Percentiles rank a stretch among this genome's conserved stretches.
phyloP scores from a whole-genome alignment of 2,329 filamentous ascomycete genomes.

The Neonectria neomacrospora region DNA sequence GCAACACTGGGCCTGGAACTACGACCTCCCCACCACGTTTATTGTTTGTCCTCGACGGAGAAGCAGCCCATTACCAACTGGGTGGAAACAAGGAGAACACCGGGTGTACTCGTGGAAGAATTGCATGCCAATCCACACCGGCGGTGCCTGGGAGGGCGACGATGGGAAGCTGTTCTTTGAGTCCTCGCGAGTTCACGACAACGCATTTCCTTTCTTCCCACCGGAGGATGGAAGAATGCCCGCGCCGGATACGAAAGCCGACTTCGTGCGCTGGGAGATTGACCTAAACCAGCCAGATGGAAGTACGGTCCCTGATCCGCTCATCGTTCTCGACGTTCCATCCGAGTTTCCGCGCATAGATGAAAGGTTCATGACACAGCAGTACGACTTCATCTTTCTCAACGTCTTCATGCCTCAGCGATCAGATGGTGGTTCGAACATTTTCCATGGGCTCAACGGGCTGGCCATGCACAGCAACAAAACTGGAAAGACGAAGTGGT shows the following conservation, averaged over 20 bases:
- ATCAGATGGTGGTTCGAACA: slow-evolving; percentile 2
- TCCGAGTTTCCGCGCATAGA: slow-evolving; percentile 24
- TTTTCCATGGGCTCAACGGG: slow-evolving; percentile 23
- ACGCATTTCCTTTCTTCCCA: slow-evolving; percentile 29
- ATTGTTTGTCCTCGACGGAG: slow-evolving; percentile 15
- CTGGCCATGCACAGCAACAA: slow-evolving; percentile 18
- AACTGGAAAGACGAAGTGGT: slow-evolving; percentile 18
- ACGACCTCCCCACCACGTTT: slow-evolving; percentile 14
- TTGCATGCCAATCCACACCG: slow-evolving; percentile 29
- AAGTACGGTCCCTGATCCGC: neutral
- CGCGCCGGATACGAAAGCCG: slow-evolving; percentile 18
- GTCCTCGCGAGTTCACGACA: slow-evolving; percentile 26
- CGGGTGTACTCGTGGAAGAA: slow-evolving; percentile 26
- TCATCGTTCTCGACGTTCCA: slow-evolving; percentile 8
- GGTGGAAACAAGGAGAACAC: slow-evolving; percentile 23
- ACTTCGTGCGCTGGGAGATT: slow-evolving; percentile 33
- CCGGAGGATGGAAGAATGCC: slow-evolving; percentile 12
- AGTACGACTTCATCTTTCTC: slow-evolving; percentile 16
- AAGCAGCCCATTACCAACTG: neutral
- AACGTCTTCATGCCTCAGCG: slow-evolving; percentile 21
- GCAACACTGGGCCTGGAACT: slow-evolving; percentile 30
- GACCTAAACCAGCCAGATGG: slow-evolving; percentile 20
- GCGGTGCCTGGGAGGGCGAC: slow-evolving; percentile 22
- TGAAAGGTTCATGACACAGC: slow-evolving; percentile 22
- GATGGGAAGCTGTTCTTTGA: slow-evolving; percentile 28